Evolutionary conservation across 2,329 filamentous ascomycete genomes (phyloP), one percentile per base, ranked within the genome.

Genomic region (Diplodia scrobiculata): DNA sequence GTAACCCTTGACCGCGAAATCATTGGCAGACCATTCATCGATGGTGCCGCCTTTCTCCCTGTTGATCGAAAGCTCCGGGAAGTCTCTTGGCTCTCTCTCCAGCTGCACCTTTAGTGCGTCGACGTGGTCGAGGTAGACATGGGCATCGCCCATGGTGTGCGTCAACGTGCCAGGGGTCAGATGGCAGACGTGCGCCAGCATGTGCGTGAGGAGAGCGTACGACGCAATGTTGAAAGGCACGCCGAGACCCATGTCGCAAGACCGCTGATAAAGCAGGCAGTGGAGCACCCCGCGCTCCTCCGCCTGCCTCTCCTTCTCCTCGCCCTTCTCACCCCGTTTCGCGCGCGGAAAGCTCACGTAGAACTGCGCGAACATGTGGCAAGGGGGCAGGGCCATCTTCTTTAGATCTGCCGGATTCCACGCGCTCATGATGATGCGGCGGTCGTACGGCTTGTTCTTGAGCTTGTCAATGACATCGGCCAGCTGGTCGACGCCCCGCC

Each of bases 311-410:
- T 5, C 68, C 69, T 36, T 7, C 63, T 74, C 74, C 5, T 67
- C 71, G 7, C 76, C 75, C 63, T 76, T 73, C 19, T 68, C 68
- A 32, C 59, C 66, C 58, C 66, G 48, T 60, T 48, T 51, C 21
- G 71, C 68, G 7, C 69, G 66, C 11, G 90, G 90, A 75, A 87
- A 96, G 0, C 88, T 91, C 19, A 96, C 92, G 76, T 96, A 97
- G 74, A 97, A 97, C 75, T 97, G 94, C 5, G 93, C 93, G 81
- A 97, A 97, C 91, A 97, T 96, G 79, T 97, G 94, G 76, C 93
- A 97, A 1, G 94, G 94, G 69, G 94, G 93, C 34, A 97, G 82
- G 1, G 92, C 94, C 94, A 97, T 97, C 76, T 90, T 89, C 70
- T 84, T 84, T 70, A 97, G 77, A 76, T 97, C 93, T 7, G 86